phyloP scores from a whole-genome alignment of 192 early-diverging fungal genomes.

The Geranomyces variabilis region DNA sequence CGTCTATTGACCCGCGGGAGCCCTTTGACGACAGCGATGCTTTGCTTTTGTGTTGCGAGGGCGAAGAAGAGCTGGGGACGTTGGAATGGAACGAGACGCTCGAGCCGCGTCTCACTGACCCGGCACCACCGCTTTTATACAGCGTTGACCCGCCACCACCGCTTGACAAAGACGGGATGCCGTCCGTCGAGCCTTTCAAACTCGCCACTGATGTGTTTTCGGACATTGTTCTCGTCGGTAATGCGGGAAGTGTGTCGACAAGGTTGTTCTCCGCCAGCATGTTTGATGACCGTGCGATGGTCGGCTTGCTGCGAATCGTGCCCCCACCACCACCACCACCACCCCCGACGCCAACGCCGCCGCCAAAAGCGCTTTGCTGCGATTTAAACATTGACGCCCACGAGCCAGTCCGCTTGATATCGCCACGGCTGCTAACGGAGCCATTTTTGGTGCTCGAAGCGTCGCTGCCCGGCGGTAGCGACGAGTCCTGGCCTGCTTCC shows the following conservation, averaged over 20 bases:
- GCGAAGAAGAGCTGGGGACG: too few relatives aligned
- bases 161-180: too few relatives aligned
- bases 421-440: neutral
- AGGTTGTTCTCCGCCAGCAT: neutral
- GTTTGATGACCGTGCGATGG: neutral
- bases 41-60: too few relatives aligned
- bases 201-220: neutral
- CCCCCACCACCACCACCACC: neutral
- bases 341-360: neutral
- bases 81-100: neutral
- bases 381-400: constrained; percentile 14
- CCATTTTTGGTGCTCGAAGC: neutral
- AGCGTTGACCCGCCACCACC: too few relatives aligned
- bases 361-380: neutral
- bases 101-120: neutral
- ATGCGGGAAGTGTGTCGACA: neutral
- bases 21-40: neutral
- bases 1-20: neutral
- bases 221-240: neutral
- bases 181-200: too few relatives aligned
- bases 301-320: neutral
- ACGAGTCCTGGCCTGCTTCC: neutral
- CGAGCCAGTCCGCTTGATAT: constrained; percentile 6
- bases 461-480: neutral
- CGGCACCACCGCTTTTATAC: neutral